Conservation (phyloP, 331 rosid genomes). For the Malus hybrid region DNA sequence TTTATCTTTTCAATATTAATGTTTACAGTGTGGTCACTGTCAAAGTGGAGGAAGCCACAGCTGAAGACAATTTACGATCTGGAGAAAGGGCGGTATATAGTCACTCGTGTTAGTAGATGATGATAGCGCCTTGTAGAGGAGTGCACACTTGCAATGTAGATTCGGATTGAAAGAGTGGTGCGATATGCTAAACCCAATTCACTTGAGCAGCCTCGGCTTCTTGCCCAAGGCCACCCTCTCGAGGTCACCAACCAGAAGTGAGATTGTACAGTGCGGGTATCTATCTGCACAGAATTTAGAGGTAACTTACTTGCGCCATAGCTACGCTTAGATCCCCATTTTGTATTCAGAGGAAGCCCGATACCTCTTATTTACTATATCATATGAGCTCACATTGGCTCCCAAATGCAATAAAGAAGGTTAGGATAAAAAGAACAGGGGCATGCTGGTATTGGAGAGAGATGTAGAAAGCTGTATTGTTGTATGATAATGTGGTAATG, state of each 20-base stretch:
- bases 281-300: conserved; percentile 27
- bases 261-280: conserved; percentile 17
- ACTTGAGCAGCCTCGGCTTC: conserved; percentile 15
- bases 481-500: conserved; percentile 19
- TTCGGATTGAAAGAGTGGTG: conserved; percentile 16
- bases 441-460: conserved; percentile 13
- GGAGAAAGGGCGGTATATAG: conserved; percentile 85
- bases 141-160: conserved; percentile 4
- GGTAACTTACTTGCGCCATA: conserved; percentile 2
- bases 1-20: conserved; percentile 49
- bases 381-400: conserved; percentile 8
- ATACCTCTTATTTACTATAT: conserved; percentile 5
- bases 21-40: conserved; percentile 80
- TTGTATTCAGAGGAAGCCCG: conserved; percentile 16
- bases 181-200: conserved; percentile 9
- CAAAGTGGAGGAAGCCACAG: conserved; percentile 83
- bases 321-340: conserved; percentile 24
- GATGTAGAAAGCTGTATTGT: conserved; percentile 10
- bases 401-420: background rate
- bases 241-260: conserved; percentile 16
- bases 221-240: background rate
- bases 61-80: conserved; percentile 82
- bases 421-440: conserved; percentile 17
- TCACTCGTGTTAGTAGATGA: conserved; percentile 49
- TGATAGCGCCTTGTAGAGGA: conserved; percentile 17